Percentiles rank a stretch among this genome's conserved stretches.
phyloP scores from a whole-genome alignment of 2,329 filamentous ascomycete genomes.

The Neofusicoccum parvum region DNA sequence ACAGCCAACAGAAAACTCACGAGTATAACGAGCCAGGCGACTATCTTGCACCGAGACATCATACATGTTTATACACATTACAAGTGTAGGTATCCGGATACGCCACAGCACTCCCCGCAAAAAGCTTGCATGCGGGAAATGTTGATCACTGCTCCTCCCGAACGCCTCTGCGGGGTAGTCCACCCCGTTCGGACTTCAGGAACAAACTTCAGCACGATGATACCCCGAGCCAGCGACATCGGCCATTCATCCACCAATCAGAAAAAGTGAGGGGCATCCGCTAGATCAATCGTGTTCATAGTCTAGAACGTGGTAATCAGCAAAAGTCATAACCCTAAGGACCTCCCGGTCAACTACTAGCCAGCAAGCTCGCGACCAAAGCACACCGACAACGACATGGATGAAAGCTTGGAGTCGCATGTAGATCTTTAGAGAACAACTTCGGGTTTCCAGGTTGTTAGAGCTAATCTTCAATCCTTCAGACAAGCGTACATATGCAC shows the following conservation, averaged over 20 bases:
- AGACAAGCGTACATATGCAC: not conserved
- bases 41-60: too few relatives aligned
- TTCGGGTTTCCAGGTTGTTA: too few relatives aligned
- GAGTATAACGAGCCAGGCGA: not conserved
- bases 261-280: not conserved
- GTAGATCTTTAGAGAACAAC: too few relatives aligned
- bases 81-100: not conserved
- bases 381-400: too few relatives aligned
- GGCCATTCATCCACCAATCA: constrained; percentile 1
- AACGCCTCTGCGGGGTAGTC: not conserved
- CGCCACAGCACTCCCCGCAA: not conserved
- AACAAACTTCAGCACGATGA: constrained; percentile 8
- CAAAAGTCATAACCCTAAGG: too few relatives aligned
- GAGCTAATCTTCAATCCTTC: not conserved
- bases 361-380: too few relatives aligned
- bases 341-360: too few relatives aligned
- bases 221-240: constrained; percentile 3
- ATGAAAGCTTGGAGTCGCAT: too few relatives aligned
- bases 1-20: not conserved
- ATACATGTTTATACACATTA: not conserved
- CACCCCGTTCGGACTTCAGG: too few relatives aligned
- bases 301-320: too few relatives aligned
- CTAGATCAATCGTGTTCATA: too few relatives aligned
- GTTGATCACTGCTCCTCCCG: not conserved
- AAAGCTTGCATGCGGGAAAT: not conserved